Evolutionary conservation across 805 yeast species (phyloP).

Genomic region (Pichia paraexigua): DNA sequence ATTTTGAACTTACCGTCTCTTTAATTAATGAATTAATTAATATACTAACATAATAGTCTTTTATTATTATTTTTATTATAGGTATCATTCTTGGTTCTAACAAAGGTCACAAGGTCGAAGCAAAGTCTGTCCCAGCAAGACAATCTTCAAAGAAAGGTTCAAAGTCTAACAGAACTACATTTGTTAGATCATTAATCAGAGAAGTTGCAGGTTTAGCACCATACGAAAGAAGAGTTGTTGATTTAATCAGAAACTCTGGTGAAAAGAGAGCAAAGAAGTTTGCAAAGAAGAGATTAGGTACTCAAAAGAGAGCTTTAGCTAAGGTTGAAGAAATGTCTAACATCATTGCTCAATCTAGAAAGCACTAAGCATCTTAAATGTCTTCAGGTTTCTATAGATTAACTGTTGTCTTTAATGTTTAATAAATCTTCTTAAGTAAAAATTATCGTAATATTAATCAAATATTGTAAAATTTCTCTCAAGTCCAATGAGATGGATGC

Average conservation of each 20-base stretch:
- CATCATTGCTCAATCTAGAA: conserved; percentile 95
- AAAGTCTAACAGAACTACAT: conserved; percentile 88
- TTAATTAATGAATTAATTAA: background rate
- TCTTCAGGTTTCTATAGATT: background rate
- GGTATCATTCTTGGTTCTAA: conserved; percentile 97
- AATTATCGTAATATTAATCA: background rate
- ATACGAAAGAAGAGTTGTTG: conserved; percentile 99
- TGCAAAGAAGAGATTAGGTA: conserved; percentile 99
- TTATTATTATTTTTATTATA: conserved; percentile 18
- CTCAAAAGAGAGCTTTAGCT: conserved; percentile 98
- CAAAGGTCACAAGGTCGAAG: conserved; percentile 97
- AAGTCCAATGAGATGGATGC: background rate
- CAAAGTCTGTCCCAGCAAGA: conserved; percentile 78
- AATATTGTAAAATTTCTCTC: background rate
- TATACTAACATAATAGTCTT: conserved; percentile 10
- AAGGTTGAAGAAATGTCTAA: conserved; percentile 98
- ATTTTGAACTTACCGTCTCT: no score
- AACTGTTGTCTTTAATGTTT: conserved; percentile 5
- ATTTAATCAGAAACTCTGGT: conserved; percentile 99
- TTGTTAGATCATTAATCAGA: conserved; percentile 90
- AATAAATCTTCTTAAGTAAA: conserved; percentile 3
- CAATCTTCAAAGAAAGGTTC: conserved; percentile 96
- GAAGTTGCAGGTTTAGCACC: conserved; percentile 99
- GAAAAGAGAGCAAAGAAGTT: conserved; percentile 99
- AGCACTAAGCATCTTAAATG: conserved; percentile 47